Base-by-base conservation (phyloP, 208 protist species). In the Crithidia thermophila region DNA sequence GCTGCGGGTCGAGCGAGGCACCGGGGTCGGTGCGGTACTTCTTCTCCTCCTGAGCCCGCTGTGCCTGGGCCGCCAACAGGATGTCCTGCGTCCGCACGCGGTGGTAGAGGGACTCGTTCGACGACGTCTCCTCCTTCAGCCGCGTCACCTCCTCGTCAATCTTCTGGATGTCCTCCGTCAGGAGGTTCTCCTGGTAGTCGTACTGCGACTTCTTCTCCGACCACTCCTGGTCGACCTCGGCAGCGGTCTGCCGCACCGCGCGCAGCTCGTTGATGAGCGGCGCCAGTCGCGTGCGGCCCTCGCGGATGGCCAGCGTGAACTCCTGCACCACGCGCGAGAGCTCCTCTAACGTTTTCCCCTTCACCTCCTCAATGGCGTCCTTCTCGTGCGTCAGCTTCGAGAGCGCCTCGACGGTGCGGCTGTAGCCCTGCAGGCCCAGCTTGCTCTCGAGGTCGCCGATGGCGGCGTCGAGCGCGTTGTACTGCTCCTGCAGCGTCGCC, bases 251-350 rank as follows among this genome's bases (percentile, higher is more conserved):
- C 3, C 93, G 83, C 33, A 94, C 82, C 13, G 68, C 83, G 31
- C 93, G 87, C 10, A 97, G 81, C 67, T 97, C 90, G 75, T 92
- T 91, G 51, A 97, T 95, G 27, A 94, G 85, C 30, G 93, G 93
- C 30, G 89, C 88, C 27, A 97, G 78, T 8, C 89, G 85, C 3
- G 82, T 94, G 45, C 90, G 85, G 23, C 86, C 77, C 34, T 97
- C 90, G 45, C 88, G 87, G 53, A 97, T 93, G 18, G 87, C 80
- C 37, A 88, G 70, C 31, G 80, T 90, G 53, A 97, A 94, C 39
- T 95, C 87, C 65, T 94, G 85, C 75, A 95, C 90, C 9, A 97
- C 90, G 23, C 75, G 76, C 33, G 92, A 93, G 37, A 97, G 87
- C 75, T 97, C 85, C 62, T 97, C 89, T 6, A 97, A 72, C 27